Percentiles rank a stretch among this genome's conserved stretches.
These are phyloP conservation scores for Colletotrichum eremochloae DNA, from an alignment of 2,329 filamentous ascomycete species.

Conservation along the genomic window DNA sequence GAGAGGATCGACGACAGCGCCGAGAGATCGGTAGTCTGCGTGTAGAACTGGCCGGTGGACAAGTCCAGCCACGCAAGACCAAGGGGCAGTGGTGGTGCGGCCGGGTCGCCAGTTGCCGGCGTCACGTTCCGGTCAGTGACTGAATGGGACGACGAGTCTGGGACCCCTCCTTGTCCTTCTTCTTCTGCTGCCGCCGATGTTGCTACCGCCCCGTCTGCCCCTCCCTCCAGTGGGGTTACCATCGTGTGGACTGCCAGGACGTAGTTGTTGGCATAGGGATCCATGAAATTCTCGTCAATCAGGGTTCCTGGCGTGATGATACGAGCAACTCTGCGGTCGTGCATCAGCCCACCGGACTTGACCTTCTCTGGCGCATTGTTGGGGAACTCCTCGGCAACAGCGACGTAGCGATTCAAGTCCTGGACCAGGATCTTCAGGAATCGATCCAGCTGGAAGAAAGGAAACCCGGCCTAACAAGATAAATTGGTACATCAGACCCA, in stretches of 20 bases:
- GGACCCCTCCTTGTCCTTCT: neutral
- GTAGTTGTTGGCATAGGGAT: constrained; percentile 94
- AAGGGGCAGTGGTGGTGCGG: constrained; percentile 57
- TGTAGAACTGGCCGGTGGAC: constrained; percentile 94
- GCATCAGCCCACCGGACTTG: constrained; percentile 83
- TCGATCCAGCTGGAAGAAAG: constrained; percentile 90
- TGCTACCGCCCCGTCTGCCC: neutral
- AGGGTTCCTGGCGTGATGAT: constrained; percentile 95
- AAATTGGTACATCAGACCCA: constrained; percentile 44
- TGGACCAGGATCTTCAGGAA: constrained; percentile 94
- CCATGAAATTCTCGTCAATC: constrained; percentile 98
- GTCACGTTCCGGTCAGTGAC: constrained; percentile 31
- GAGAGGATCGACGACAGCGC: constrained; percentile 85
- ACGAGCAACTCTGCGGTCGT: constrained; percentile 86
- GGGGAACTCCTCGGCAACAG: constrained; percentile 92
- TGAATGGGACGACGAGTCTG: constrained; percentile 28
- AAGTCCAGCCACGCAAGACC: constrained; percentile 95
- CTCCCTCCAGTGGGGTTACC: neutral
- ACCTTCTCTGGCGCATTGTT: constrained; percentile 77
- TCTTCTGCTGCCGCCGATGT: neutral
- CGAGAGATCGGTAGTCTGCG: constrained; percentile 78
- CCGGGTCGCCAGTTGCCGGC: constrained; percentile 23
- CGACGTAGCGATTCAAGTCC: constrained; percentile 90
- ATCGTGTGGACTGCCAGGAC: constrained; percentile 81
- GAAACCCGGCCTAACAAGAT: constrained; percentile 81